Evolutionary conservation across 225 moss, liverwort and hornwort genomes (phyloP).

Genomic region (Ulota crispa): DNA sequence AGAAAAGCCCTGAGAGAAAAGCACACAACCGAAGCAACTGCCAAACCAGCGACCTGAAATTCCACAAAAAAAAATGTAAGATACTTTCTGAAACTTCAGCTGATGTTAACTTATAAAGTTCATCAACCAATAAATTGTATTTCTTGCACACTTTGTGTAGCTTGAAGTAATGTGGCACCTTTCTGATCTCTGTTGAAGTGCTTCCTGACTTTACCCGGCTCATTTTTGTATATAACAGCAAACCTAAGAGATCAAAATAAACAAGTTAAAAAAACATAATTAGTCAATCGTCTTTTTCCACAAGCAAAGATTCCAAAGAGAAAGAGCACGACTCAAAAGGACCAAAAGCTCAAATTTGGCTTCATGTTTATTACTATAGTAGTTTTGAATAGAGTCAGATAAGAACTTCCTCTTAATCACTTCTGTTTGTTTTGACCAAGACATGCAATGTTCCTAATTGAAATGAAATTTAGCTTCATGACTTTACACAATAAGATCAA

Average conservation of each 20-base stretch:
- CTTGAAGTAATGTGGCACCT: conserved; percentile 41
- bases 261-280: background rate
- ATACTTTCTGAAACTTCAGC: background rate
- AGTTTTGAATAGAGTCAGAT: background rate
- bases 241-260: conserved; percentile 40
- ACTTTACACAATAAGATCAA: background rate
- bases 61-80: conserved; percentile 1
- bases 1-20: conserved; percentile 74
- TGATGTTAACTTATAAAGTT: background rate
- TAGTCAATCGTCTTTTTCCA: background rate
- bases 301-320: background rate
- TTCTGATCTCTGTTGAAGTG: conserved; percentile 68
- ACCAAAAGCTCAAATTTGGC: background rate
- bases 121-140: background rate
- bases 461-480: background rate
- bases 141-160: background rate
- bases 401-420: background rate
- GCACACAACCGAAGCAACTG: conserved; percentile 81
- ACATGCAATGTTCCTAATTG: background rate
- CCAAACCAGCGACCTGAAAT: conserved; percentile 79
- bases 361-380: background rate
- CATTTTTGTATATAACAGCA: conserved; percentile 79
- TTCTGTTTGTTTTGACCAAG: background rate
- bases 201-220: conserved; percentile 79
- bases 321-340: conserved; percentile 27